These are phyloP conservation scores for Scenedesmus sp. DNA, from an alignment of 163 green algal species.

Conservation along the genomic window DNA sequence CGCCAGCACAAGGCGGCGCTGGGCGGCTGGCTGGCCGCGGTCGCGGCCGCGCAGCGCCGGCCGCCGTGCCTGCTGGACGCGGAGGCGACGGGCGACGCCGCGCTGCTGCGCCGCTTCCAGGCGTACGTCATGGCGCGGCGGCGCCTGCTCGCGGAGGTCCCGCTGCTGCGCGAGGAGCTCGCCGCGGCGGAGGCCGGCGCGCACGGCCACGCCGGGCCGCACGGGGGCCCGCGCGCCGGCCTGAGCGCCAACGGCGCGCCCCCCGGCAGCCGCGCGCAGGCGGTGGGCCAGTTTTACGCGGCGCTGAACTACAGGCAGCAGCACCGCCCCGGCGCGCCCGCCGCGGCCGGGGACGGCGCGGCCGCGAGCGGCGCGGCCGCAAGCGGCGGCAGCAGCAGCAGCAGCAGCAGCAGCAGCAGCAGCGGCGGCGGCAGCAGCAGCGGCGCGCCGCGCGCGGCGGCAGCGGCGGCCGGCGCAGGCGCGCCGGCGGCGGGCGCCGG, in stretches of 20 bases:
- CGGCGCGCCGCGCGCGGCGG: not conserved
- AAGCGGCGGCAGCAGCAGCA: slow-evolving; percentile 2
- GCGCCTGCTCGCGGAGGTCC: slow-evolving; percentile 41
- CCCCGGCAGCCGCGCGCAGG: slow-evolving; percentile 6
- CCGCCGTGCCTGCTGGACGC: slow-evolving; percentile 38
- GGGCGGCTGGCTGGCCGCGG: slow-evolving; percentile 3
- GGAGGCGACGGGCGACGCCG: slow-evolving; percentile 33
- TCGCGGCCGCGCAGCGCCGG: not conserved
- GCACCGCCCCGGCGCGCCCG: not conserved
- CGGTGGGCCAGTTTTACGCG: slow-evolving; percentile 40
- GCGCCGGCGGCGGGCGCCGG: not conserved
- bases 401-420: not conserved
- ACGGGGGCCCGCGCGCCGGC: not conserved
- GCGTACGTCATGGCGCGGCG: slow-evolving; percentile 37
- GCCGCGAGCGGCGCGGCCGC: not conserved
- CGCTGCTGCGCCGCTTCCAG: slow-evolving; percentile 21
- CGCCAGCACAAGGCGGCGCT: slow-evolving; percentile 34
- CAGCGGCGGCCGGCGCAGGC: not conserved
- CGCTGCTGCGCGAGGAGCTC: slow-evolving; percentile 37
- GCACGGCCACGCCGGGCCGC: not conserved
- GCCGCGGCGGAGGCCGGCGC: not conserved
- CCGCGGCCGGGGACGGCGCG: not conserved
- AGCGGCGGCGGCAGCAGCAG: not conserved
- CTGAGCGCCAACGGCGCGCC: slow-evolving; percentile 30
- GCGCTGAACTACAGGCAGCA: slow-evolving; percentile 38